Conservation (phyloP, 2,329 filamentous ascomycete species). For the Tolypocladium ophioglossoides region DNA sequence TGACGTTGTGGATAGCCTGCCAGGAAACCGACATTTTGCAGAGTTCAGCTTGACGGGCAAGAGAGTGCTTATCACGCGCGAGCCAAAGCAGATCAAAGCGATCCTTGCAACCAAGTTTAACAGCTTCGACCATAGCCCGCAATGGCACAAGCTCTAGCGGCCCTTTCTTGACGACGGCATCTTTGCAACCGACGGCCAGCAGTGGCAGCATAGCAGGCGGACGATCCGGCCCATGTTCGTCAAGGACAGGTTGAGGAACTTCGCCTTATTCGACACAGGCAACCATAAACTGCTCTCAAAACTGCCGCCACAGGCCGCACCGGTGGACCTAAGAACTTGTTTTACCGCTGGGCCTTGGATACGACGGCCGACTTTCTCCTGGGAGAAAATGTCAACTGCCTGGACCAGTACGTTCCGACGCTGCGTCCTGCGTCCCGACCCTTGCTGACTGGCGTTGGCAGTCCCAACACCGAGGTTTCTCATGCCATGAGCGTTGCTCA, state of each 20-base stretch:
- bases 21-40: conserved; percentile 5
- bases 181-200: conserved; percentile 39
- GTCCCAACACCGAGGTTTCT: conserved; percentile 50
- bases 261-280: conserved; percentile 50
- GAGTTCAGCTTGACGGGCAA: conserved; percentile 11
- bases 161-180: conserved; percentile 46
- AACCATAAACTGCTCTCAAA: conserved; percentile 45
- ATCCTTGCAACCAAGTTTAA: conserved; percentile 45
- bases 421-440: background rate
- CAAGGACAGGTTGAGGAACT: conserved; percentile 33
- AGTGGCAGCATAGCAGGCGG: conserved; percentile 43
- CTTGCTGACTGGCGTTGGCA: conserved; percentile 8
- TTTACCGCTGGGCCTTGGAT: conserved; percentile 57
- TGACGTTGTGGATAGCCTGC: conserved; percentile 4
- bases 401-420: conserved; percentile 23
- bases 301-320: conserved; percentile 42
- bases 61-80: conserved; percentile 32
- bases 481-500: conserved; percentile 62
- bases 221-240: conserved; percentile 44
- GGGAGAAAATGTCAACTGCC: conserved; percentile 41
- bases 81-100: conserved; percentile 47
- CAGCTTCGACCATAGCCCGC: conserved; percentile 37
- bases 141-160: conserved; percentile 30
- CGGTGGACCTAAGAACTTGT: conserved; percentile 51
- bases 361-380: conserved; percentile 59